Evolutionary conservation across 768 basidiomycete species (phyloP).

Genomic region (Boletus rubescentipes): DNA sequence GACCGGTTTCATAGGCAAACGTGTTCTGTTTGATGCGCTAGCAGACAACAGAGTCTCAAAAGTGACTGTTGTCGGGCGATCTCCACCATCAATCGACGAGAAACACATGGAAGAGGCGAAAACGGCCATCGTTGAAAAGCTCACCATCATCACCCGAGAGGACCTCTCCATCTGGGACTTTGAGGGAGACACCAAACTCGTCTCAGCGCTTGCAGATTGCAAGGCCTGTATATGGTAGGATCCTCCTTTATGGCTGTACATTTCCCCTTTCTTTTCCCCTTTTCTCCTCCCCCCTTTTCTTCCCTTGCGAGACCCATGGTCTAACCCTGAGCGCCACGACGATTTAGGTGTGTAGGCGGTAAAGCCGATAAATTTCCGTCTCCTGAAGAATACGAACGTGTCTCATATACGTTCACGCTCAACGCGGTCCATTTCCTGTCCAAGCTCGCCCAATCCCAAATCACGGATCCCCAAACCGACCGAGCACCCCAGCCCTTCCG

Average conservation of each 20-base stretch:
- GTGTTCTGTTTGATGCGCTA: constrained; percentile 17
- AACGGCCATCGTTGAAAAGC: constrained; percentile 19
- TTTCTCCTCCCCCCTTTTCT: not conserved
- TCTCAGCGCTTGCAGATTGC: constrained; percentile 22
- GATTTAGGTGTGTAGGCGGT: constrained; percentile 25
- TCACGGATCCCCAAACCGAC: not conserved
- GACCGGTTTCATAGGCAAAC: constrained; percentile 26
- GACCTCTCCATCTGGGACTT: constrained; percentile 29
- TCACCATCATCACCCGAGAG: constrained; percentile 22
- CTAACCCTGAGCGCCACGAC: not conserved
- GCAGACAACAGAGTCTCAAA: constrained; percentile 23
- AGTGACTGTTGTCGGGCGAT: constrained; percentile 25
- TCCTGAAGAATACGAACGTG: constrained; percentile 26
- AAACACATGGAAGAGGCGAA: constrained; percentile 15
- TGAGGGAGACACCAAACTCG: constrained; percentile 24
- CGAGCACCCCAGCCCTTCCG: constrained; percentile 12
- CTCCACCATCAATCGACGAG: constrained; percentile 22
- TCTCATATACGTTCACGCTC: constrained; percentile 25
- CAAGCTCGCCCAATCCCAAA: constrained; percentile 13
- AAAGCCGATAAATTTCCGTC: constrained; percentile 21
- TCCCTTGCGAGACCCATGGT: not conserved
- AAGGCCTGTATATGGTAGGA: constrained; percentile 27
- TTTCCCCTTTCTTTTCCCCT: not conserved
- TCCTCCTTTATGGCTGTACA: not conserved
- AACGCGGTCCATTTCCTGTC: constrained; percentile 24